These are phyloP conservation scores for Chamaecyparis obtusa DNA, from an alignment of 75 land plant genomes.

Conservation along the genomic window DNA sequence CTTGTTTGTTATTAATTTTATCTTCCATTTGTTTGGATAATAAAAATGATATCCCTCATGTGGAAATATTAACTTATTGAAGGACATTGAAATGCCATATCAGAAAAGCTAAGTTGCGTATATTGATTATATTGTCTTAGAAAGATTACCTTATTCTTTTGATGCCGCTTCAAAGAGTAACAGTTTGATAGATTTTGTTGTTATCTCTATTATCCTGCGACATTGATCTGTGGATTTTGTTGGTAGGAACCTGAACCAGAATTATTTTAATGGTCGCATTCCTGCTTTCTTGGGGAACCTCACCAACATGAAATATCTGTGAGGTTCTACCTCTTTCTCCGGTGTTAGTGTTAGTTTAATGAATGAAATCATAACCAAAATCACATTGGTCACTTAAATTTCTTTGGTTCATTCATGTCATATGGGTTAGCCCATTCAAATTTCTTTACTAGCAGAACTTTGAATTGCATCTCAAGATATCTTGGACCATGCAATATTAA, in stretches of 20 bases:
- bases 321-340: background rate
- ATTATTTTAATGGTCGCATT: slow-evolving; percentile 38
- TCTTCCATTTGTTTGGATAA: background rate
- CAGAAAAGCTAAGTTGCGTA: no score
- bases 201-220: background rate
- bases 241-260: slow-evolving; percentile 29
- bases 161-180: background rate
- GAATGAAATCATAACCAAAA: background rate
- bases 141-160: background rate
- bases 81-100: no score
- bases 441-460: background rate
- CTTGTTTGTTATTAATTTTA: no score
- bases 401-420: background rate
- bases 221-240: background rate
- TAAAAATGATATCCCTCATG: background rate
- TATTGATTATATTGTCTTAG: no score
- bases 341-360: background rate
- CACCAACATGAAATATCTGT: slow-evolving; percentile 32
- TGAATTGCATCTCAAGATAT: background rate
- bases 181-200: background rate
- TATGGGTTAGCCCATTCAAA: background rate
- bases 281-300: slow-evolving; percentile 11
- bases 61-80: no score
- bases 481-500: background rate
- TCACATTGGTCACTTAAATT: background rate